A percentile compares a stretch with the other conserved stretches of the same genome.
These are phyloP conservation scores for Rhazya stricta DNA, from an alignment of 257 asterid genomes.

Conservation along the genomic window DNA sequence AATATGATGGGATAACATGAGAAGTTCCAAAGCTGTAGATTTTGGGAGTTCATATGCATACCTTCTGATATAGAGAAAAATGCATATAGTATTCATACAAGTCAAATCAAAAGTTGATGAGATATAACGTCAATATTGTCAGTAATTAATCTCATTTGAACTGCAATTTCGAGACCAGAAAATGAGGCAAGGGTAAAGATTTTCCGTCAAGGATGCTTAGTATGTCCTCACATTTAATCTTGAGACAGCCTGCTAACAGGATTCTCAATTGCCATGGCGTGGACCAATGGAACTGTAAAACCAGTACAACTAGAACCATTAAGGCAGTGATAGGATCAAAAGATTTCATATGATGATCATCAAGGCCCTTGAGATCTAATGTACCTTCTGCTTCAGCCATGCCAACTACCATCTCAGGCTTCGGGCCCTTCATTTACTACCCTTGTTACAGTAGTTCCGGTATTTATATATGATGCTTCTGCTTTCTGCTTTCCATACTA, in stretches of 20 bases:
- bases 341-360: background rate
- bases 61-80: no score
- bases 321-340: background rate
- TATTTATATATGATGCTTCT: slow-evolving; percentile 33
- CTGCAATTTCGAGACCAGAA: background rate
- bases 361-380: background rate
- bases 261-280: no score
- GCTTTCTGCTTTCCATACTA: background rate
- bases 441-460: background rate
- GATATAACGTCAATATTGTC: no score
- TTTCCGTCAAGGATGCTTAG: no score
- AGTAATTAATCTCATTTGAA: background rate
- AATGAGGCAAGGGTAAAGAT: no score
- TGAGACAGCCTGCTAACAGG: background rate
- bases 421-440: slow-evolving; percentile 51
- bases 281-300: background rate
- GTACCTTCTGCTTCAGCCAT: slow-evolving; percentile 22
- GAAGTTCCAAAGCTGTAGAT: no score
- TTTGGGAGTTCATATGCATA: no score
- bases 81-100: no score
- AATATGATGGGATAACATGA: no score
- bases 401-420: slow-evolving; percentile 54
- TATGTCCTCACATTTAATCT: no score
- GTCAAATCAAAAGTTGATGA: no score
- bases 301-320: background rate